Percentiles rank a stretch among this genome's conserved stretches.
Conservation (phyloP, 805 yeast genomes). For the Lachancea fermentati region DNA sequence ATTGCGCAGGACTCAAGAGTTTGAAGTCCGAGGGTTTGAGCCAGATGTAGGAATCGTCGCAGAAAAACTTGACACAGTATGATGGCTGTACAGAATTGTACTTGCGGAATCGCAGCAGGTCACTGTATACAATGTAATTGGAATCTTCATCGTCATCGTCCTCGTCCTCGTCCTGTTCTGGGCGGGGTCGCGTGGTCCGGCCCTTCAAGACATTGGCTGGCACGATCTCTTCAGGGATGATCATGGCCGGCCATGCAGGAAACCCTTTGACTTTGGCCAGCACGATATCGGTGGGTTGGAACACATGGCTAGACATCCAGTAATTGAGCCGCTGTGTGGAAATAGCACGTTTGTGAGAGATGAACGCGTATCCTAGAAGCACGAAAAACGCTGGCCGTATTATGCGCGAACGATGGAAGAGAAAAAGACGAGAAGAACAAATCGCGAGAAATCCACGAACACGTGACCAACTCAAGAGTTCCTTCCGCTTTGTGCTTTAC, state of each 20-base stretch:
- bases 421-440: no score
- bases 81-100: constrained; percentile 12
- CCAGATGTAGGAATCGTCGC: constrained; percentile 33
- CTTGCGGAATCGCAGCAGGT: constrained; percentile 23
- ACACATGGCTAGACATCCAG: constrained; percentile 16
- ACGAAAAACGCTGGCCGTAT: no score
- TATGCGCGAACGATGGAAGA: no score
- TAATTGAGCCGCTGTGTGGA: background rate
- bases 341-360: no score
- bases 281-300: constrained; percentile 49
- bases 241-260: constrained; percentile 90
- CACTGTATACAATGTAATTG: constrained; percentile 22
- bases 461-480: background rate
- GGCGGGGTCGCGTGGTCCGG: constrained; percentile 8
- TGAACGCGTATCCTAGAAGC: no score
- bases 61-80: constrained; percentile 32
- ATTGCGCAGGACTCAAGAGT: constrained; percentile 18
- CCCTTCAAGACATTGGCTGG: constrained; percentile 47
- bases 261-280: constrained; percentile 81
- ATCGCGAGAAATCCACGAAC: no score
- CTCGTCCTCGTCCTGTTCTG: constrained; percentile 11
- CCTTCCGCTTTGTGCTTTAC: background rate
- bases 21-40: constrained; percentile 23
- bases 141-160: constrained; percentile 12
- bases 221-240: constrained; percentile 52